Evolutionary conservation across 2,329 filamentous ascomycete species (phyloP), one percentile per base, ranked within the genome.

Genomic region (Penicillium sp.): DNA sequence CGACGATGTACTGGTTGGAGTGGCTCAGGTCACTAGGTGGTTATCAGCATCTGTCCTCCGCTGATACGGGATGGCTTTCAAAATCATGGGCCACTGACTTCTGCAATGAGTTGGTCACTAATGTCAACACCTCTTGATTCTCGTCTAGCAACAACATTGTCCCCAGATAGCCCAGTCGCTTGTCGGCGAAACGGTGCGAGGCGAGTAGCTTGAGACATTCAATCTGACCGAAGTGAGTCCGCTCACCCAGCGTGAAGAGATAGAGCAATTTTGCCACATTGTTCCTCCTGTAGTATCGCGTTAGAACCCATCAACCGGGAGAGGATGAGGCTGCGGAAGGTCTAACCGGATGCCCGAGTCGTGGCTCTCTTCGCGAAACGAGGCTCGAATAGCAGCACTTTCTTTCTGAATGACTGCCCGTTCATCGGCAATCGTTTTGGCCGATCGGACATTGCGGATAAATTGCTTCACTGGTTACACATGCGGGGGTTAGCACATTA

Each of bases 191-290:
- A 61, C 94, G 92, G 67, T 96, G 93, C 43, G 95, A 99, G 60
- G 95, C 95, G 60, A 99, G 86, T 54, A 99, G 87, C 81, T 99
- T 99, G 73, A 99, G 85, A 79, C 95, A 99, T 87, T 99, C 95
- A 75, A 99, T 99, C 83, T 99, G 95, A 55, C 95, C 95, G 76
- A 99, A 99, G 80, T 99, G 95, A 59, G 95, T 99, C 73, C 95
- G 87, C 81, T 99, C 95, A 66, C 95, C 95, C 45, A 99, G 85
- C 1, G 95, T 99, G 79, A 99, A 99, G 63, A 99, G 91, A 77
- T 99, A 99, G 42, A 99, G 86, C 38, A 99, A 87, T 80, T 99
- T 99, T 62, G 95, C 93, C 71, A 99, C 95, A 85, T 99, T 99
- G 83, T 99, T 99, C 76, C 95, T 89, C 81, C 94, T 97, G 78